Base-by-base conservation (phyloP, 2,329 filamentous ascomycete genomes). In the Chrysosporium queenslandicum region DNA sequence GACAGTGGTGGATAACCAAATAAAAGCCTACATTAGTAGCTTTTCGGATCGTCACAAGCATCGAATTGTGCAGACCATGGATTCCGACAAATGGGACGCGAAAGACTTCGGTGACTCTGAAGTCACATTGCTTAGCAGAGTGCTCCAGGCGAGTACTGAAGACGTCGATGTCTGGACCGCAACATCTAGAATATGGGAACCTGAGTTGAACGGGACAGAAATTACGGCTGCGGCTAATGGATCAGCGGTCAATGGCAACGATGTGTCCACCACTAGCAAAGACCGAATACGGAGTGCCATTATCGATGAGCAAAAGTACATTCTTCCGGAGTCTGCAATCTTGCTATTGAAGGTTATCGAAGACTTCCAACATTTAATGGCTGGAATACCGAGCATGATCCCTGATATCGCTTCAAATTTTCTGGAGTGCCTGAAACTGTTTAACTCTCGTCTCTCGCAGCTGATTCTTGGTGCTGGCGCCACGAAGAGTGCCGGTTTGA, bases 401-500 rank as follows among this genome's bases (percentile, higher is more conserved):
- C 76, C 83, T 1, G 89, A 96, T 54, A 83, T 96, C 50, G 86
- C 87, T 0, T 74, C 79, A 2, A 84, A 83, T 0, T 78, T 98
- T 9, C 75, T 96, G 39, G 84, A 92, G 20, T 94, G 94, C 63
- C 77, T 97, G 12, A 87, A 92, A 58, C 77, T 94, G 3, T 98
- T 97, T 76, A 96, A 98, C 68, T 96, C 89, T 2, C 85, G 92
- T 18, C 90, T 90, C 53, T 94, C 86, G n/a, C 92, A 98, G 66
- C 79, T 98, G 53, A 96, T 98, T 58, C 81, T 98, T 5, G 92
- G 92, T 1, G 92, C 92, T 1, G 92, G 92, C 3, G 92, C 92
- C 3, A 96, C 87, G 4, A 78, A 82, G 32, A 89, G 86, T 21
- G 92, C 90, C 1, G 91, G 91, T 0, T 74, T 98, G 18, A 95